A percentile compares a stretch with the other conserved stretches of the same genome.
phyloP scores from a whole-genome alignment of 164 flowering plant genomes.

The Chloranthus sessilifolius region DNA sequence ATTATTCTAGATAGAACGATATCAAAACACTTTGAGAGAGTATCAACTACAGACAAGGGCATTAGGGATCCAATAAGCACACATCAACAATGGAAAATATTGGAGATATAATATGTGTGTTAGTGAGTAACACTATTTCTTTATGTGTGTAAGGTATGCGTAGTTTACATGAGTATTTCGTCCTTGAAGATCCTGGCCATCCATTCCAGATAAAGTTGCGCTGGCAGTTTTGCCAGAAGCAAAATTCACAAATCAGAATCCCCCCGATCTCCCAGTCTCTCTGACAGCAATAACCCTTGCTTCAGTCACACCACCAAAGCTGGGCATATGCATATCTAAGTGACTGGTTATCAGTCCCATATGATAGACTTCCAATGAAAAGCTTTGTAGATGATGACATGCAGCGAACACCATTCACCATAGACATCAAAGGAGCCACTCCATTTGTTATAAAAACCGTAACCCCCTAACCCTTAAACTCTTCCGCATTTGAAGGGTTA shows the following conservation, averaged over 20 bases:
- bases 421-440: slow-evolving; percentile 27
- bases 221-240: slow-evolving; percentile 39
- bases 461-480: no score
- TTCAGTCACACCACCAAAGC: slow-evolving; percentile 62
- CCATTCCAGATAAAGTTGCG: slow-evolving; percentile 58
- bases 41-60: no score
- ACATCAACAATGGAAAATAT: no score
- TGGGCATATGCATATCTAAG: slow-evolving; percentile 64
- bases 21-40: no score
- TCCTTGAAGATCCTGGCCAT: slow-evolving; percentile 73
- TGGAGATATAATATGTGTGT: no score
- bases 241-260: slow-evolving; percentile 74
- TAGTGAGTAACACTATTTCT: no score
- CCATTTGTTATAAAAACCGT: no score
- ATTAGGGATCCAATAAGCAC: no score
- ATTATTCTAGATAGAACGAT: no score
- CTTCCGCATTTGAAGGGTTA: no score
- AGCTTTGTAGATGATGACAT: slow-evolving; percentile 60
- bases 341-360: slow-evolving; percentile 56
- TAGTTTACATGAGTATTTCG: slow-evolving; percentile 52
- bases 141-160: no score
- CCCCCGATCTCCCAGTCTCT: slow-evolving; percentile 74
- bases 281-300: slow-evolving; percentile 73
- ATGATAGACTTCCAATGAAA: slow-evolving; percentile 81
- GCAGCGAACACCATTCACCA: slow-evolving; percentile 54